These are phyloP conservation scores for Tylopilus cervinicoccineus DNA, from an alignment of 768 basidiomycete genomes.

Conservation along the genomic window DNA sequence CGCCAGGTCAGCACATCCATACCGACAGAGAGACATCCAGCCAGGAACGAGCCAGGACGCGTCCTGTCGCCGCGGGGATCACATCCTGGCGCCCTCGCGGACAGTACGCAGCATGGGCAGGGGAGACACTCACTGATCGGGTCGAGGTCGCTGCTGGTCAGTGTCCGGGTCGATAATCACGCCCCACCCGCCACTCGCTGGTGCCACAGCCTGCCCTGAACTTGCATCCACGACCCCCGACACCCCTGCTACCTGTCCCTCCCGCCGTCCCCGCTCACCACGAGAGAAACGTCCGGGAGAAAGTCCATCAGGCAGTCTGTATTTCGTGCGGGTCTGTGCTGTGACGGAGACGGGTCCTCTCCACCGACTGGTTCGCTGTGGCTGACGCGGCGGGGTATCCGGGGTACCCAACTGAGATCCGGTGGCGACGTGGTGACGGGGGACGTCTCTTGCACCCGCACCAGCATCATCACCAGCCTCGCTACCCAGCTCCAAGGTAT, in stretches of 20 bases:
- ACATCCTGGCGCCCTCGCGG: not conserved
- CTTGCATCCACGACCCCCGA: constrained; percentile 13
- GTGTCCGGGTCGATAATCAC: constrained; percentile 8
- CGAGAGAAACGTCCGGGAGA: not conserved
- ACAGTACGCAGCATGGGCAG: not conserved
- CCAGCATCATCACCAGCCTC: constrained; percentile 8
- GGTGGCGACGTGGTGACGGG: not conserved
- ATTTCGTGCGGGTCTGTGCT: not conserved
- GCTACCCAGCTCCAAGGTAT: constrained; percentile 8
- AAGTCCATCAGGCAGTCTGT: too few species aligned
- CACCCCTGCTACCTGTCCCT: constrained; percentile 16
- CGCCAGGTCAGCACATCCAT: constrained; percentile 41
- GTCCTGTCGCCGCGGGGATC: not conserved
- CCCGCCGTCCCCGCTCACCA: not conserved
- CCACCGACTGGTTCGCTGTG: not conserved
- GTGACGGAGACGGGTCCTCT: not conserved
- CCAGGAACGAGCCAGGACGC: constrained; percentile 12
- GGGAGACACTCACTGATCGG: constrained; percentile 35
- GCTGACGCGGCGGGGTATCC: constrained; percentile 9
- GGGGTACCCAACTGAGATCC: constrained; percentile 13
- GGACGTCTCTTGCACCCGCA: constrained; percentile 12
- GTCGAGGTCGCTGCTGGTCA: constrained; percentile 19
- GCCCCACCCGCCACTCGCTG: not conserved
- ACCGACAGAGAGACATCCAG: constrained; percentile 45
- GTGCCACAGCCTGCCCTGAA: constrained; percentile 30